Percentiles rank a stretch among this genome's conserved stretches.
phyloP scores from a whole-genome alignment of 2,329 filamentous ascomycete genomes.

The Microsporum audouinii region DNA sequence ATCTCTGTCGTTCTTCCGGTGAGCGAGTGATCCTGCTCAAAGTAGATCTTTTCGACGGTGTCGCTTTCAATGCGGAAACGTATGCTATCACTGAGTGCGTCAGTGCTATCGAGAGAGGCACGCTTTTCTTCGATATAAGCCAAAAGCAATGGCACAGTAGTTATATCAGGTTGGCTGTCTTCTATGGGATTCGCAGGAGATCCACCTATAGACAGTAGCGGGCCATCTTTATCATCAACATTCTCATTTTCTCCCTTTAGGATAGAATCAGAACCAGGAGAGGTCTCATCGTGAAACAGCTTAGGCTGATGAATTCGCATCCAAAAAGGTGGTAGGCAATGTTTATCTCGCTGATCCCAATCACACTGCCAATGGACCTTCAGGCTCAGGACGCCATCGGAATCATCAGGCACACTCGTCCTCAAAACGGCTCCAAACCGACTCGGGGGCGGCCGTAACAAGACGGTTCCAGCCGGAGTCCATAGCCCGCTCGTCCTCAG shows the following conservation, averaged over 20 bases:
- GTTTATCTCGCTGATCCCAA: conserved; percentile 44
- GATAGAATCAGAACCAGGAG: not conserved
- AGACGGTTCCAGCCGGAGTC: conserved; percentile 48
- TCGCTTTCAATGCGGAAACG: conserved; percentile 20
- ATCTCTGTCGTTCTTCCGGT: conserved; percentile 16
- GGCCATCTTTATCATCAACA: not conserved
- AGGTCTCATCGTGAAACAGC: not conserved
- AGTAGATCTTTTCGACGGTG: conserved; percentile 16
- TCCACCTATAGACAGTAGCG: not conserved
- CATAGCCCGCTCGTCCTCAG: conserved; percentile 48
- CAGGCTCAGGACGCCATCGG: conserved; percentile 49
- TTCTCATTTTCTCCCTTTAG: not conserved
- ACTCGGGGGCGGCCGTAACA: conserved; percentile 45
- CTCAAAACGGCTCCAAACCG: conserved; percentile 39
- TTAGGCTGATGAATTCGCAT: conserved; percentile 21
- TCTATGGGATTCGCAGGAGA: not conserved
- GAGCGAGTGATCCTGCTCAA: conserved; percentile 18
- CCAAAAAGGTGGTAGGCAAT: conserved; percentile 51
- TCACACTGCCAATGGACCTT: conserved; percentile 45
- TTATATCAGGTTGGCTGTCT: not conserved
- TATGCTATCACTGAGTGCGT: conserved; percentile 18
- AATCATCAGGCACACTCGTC: conserved; percentile 47
- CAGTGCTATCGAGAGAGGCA: conserved; percentile 14
- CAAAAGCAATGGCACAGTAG: conserved; percentile 8
- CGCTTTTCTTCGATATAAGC: conserved; percentile 17